phyloP scores from a whole-genome alignment of 331 rosid species.

The Malus hybrid region DNA sequence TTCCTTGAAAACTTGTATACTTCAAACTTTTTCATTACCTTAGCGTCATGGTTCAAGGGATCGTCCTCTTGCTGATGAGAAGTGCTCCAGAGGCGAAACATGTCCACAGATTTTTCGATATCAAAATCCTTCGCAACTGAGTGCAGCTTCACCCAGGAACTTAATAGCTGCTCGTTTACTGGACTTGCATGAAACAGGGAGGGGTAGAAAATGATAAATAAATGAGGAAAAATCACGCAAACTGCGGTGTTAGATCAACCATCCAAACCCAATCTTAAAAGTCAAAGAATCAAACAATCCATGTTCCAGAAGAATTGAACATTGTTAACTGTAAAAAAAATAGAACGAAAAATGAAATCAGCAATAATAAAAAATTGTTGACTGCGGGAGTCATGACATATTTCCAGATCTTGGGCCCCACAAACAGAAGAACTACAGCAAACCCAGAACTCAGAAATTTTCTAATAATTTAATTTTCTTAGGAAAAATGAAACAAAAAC shows the following conservation, averaged over 20 bases:
- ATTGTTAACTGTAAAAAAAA: neutral
- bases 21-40: slow-evolving; percentile 17
- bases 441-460: neutral
- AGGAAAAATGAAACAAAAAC: neutral
- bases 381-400: neutral
- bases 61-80: slow-evolving; percentile 28
- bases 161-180: neutral
- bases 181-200: neutral
- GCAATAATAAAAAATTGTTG: neutral
- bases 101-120: neutral
- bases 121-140: neutral
- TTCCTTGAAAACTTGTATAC: neutral
- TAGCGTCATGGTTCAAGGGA: slow-evolving; percentile 7
- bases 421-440: neutral
- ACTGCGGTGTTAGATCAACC: neutral
- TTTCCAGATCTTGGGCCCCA: neutral
- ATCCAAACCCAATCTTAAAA: neutral
- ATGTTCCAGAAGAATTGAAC: neutral
- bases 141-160: slow-evolving; percentile 1
- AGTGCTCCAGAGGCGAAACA: slow-evolving; percentile 33
- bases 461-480: neutral
- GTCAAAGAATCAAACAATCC: neutral
- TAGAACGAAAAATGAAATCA: neutral
- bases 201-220: neutral
- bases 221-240: neutral